phyloP scores from a whole-genome alignment of 768 basidiomycete species.

The Dictyophora rubrovolvata region DNA sequence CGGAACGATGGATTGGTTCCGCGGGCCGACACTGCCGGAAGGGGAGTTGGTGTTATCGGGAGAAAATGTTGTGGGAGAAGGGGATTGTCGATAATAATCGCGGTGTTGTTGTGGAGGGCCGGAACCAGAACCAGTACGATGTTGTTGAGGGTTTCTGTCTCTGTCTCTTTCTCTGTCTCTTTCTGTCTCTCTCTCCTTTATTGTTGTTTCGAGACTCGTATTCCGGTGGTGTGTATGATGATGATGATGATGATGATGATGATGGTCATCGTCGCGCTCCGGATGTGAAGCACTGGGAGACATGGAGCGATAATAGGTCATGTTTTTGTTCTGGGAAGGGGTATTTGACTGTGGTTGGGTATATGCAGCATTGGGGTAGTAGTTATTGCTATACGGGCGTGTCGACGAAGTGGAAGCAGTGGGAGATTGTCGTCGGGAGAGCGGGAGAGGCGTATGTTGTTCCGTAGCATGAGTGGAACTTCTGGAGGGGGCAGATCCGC shows the following conservation, averaged over 20 bases:
- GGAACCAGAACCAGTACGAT: too few species aligned
- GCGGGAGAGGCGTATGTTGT: neutral
- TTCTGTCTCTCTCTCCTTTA: too few species aligned
- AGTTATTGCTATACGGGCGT: neutral
- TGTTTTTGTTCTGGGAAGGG: neutral
- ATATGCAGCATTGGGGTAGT: neutral
- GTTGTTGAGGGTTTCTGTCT: neutral
- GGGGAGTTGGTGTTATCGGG: neutral
- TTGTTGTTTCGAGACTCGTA: too few species aligned
- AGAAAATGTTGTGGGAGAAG: neutral
- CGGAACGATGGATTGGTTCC: neutral
- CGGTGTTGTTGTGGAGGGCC: neutral
- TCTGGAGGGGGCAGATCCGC: neutral
- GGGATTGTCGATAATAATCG: neutral
- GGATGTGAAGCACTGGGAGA: neutral
- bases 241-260: too few species aligned
- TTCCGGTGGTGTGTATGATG: too few species aligned
- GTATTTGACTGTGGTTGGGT: neutral
- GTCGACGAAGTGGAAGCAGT: neutral
- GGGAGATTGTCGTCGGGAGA: neutral
- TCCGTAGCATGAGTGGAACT: neutral
- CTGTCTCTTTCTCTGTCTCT: neutral
- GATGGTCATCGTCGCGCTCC: too few species aligned
- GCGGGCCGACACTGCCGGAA: neutral
- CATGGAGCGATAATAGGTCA: neutral